Base-by-base conservation (phyloP, 257 asterid genomes). In the Scutellaria barbata region DNA sequence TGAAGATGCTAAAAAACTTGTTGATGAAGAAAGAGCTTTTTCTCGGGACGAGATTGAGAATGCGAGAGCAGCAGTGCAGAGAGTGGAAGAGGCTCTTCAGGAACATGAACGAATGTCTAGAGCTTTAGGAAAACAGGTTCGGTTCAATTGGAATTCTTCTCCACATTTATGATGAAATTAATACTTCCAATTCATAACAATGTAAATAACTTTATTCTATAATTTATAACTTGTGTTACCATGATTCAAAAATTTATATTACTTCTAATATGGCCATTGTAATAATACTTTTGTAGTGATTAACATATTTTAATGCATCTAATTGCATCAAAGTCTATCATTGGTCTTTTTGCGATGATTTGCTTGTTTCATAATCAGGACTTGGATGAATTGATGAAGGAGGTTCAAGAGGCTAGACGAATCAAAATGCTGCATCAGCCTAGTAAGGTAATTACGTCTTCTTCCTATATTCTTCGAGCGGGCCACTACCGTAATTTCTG, bases 371-470 rank as follows among this genome's bases (percentile, higher is more conserved):
- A 10, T 77, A 37, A 76, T 74, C 80, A 94, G 99, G 98, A 94
- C 76, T 62, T 90, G 86, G 98, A 91, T 57, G 98, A 94, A 80
- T 71, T 94, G 82, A 91, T 85, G 99, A 94, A 88, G 83, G 99
- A 94, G 85, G 98, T 94, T 72, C 95, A 89, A 51, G 99, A 91
- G 85, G 99, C 99, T 66, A 85, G 99, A 77, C 83, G 99, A 81
- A 91, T 94, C 83, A 91, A 88, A 85, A 94, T 94, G 99, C 86
- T 94, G 83, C 99, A 94, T 82, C 96, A 89, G 77, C 99, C 99
- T 69, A 94, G 98, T 80, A 79, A 85, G 95, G 99, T 91, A 81
- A 53, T 70, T 33, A 22, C 62, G 66, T 42, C 79, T 74, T 33
- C 50, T 10, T 42, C 54, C 46, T 39, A 41, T 55, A 54, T 39